A percentile compares a stretch with the other conserved stretches of the same genome.
These are phyloP conservation scores for Candida adriatica DNA, from an alignment of 805 yeast genomes.

Conservation along the genomic window DNA sequence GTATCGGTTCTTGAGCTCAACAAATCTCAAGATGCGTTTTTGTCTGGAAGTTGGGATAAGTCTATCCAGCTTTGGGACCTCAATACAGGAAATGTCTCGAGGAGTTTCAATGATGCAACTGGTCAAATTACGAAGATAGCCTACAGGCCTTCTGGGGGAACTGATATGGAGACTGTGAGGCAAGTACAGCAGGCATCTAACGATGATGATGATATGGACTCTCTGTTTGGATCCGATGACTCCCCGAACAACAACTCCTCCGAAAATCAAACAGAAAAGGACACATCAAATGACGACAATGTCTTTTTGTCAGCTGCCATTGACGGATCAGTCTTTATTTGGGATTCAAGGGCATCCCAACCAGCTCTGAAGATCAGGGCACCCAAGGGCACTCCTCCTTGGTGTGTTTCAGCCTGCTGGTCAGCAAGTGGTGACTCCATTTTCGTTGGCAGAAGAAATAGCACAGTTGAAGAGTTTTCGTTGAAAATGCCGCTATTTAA, in stretches of 20 bases:
- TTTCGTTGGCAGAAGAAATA: conserved; percentile 85
- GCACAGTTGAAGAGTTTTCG: conserved; percentile 72
- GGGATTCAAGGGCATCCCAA: conserved; percentile 63
- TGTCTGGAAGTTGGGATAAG: conserved; percentile 92
- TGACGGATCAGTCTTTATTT: conserved; percentile 73
- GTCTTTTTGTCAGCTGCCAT: conserved; percentile 74
- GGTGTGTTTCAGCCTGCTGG: conserved; percentile 92
- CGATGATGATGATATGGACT: conserved; percentile 43
- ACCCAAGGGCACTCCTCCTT: conserved; percentile 74
- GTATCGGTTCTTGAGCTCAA: conserved; percentile 68
- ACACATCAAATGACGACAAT: conserved; percentile 28
- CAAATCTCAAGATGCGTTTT: conserved; percentile 49
- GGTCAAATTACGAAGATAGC: conserved; percentile 79
- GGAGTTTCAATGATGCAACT: conserved; percentile 46
- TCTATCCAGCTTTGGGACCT: conserved; percentile 79
- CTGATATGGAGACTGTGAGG: conserved; percentile 14
- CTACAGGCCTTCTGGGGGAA: conserved; percentile 49
- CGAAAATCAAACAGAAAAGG: neutral
- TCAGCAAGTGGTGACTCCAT: conserved; percentile 72
- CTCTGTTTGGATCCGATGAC: conserved; percentile 54
- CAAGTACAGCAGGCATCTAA: conserved; percentile 10
- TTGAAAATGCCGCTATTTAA: conserved; percentile 45
- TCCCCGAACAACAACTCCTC: conserved; percentile 18
- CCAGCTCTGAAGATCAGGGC: conserved; percentile 44
- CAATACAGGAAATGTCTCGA: conserved; percentile 52